Conservation (phyloP, 805 yeast species). For the Torulaspora franciscae region DNA sequence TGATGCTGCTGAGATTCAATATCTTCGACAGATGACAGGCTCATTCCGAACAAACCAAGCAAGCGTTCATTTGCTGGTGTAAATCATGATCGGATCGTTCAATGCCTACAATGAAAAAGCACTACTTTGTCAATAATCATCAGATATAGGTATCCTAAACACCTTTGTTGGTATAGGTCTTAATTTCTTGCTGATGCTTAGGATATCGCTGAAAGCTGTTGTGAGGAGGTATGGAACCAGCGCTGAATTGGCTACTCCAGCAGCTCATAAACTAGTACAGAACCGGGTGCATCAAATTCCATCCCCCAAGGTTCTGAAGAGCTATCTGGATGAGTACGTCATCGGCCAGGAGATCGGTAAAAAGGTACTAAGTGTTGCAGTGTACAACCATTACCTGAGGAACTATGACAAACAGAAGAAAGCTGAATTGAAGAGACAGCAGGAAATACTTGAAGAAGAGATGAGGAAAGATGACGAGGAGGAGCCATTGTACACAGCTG, state of each 20-base stretch:
- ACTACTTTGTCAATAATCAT: too few species aligned
- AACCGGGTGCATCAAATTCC: conserved; percentile 34
- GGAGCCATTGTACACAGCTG: conserved; percentile 17
- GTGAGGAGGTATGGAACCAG: conserved; percentile 6
- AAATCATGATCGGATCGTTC: not conserved
- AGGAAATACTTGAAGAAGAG: conserved; percentile 32
- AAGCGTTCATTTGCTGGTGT: too few species aligned
- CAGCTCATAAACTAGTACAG: conserved; percentile 19
- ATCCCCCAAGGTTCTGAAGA: conserved; percentile 45
- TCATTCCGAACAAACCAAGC: not conserved
- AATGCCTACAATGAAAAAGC: not conserved
- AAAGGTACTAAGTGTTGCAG: conserved; percentile 56
- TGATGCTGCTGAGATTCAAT: not conserved
- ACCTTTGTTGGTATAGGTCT: not conserved
- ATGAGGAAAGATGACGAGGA: conserved; percentile 24
- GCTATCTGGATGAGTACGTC: conserved; percentile 46
- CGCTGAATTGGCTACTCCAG: conserved; percentile 5
- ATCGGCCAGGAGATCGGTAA: conserved; percentile 55
- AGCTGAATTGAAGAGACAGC: conserved; percentile 28
- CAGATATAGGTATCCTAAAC: too few species aligned
- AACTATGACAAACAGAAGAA: conserved; percentile 40
- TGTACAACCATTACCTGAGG: conserved; percentile 52
- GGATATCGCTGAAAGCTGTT: not conserved
- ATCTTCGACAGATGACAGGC: not conserved
- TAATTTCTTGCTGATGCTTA: conserved; percentile 1